These are phyloP conservation scores for Podaxis pistillaris DNA, from an alignment of 768 basidiomycete genomes.

Conservation along the genomic window DNA sequence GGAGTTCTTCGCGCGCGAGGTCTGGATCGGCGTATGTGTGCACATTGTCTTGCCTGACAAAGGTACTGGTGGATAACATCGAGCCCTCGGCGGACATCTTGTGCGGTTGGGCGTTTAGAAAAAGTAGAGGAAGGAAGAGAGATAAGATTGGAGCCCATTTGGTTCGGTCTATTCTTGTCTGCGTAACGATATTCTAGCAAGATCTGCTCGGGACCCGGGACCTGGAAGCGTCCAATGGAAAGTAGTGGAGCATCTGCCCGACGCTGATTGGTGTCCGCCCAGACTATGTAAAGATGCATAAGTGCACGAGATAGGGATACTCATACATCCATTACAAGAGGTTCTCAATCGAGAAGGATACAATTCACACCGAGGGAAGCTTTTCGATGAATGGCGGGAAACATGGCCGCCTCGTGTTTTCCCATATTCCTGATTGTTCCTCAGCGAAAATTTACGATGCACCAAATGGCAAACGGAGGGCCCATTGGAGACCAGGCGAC, in stretches of 20 bases:
- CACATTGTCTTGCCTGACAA: background rate
- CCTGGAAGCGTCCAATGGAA: too few relatives aligned
- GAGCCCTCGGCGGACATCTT: background rate
- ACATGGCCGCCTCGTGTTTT: background rate
- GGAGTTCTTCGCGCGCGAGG: slow-evolving; percentile 50
- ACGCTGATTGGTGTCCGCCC: too few relatives aligned
- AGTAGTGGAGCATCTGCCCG: too few relatives aligned
- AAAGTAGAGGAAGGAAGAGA: background rate
- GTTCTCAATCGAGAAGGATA: background rate
- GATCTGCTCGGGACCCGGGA: too few relatives aligned
- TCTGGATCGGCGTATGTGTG: slow-evolving; percentile 16
- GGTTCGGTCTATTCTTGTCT: background rate
- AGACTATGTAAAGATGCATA: too few relatives aligned
- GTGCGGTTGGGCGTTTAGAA: background rate
- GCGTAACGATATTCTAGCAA: too few relatives aligned
- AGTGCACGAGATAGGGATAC: too few relatives aligned
- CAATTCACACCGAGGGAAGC: background rate
- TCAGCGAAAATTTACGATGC: background rate
- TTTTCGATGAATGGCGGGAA: background rate
- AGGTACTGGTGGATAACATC: slow-evolving; percentile 10
- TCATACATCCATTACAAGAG: background rate
- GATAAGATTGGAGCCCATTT: background rate
- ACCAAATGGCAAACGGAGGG: background rate
- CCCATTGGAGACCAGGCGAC: background rate
- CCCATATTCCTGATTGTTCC: background rate